Base-by-base conservation (phyloP, 805 yeast genomes). In the Kregervanrija delftensis region DNA sequence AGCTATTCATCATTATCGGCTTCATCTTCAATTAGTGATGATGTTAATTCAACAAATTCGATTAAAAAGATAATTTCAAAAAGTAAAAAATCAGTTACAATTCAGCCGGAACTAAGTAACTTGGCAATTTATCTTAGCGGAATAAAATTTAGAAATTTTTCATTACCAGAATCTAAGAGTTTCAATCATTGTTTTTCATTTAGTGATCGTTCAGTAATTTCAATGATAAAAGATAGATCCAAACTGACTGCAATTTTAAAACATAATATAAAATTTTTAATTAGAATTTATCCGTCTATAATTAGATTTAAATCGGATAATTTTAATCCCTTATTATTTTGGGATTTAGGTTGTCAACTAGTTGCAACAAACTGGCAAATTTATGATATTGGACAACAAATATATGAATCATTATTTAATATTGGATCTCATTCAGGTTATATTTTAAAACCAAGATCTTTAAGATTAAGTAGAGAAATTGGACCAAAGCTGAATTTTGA, bases 301-400 rank as follows among this genome's bases (percentile, higher is more conserved):
- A 74, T 81, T 45, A 66, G 97, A 35, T 73, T 86, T 50, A 81
- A 72, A 42, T 88, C 96, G 1, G 73, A 86, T 3, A 93, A 93
- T 57, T 90, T 87, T 58, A 75, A 74, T 37, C 98, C 99, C 0
- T 63, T 86, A 2, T 61, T 63, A 1, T 88, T 78, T 57, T 93
- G 99, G 99, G 71, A 72, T 41, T 68, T 74, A 39, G 99, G 99
- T 1, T 83, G 76, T 10, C 99, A 93, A 58, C 78, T 93, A 88
- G 98, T 86, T 4, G 98, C 99, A 0, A 82, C 96, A 0, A 93
- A 91, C 59, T 91, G 97, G 97, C 99, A 91, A 63, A 83, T 93
- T 0, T 83, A 78, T 59, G 99, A 93, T 58, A 47, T 79, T 13
- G 96, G 97, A 0, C 91, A 90, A 58, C 96, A 89, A 58, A 56